Evolutionary conservation across 352 stramenopile genomes (phyloP).

Genomic region (Phytophthora palmivora): DNA sequence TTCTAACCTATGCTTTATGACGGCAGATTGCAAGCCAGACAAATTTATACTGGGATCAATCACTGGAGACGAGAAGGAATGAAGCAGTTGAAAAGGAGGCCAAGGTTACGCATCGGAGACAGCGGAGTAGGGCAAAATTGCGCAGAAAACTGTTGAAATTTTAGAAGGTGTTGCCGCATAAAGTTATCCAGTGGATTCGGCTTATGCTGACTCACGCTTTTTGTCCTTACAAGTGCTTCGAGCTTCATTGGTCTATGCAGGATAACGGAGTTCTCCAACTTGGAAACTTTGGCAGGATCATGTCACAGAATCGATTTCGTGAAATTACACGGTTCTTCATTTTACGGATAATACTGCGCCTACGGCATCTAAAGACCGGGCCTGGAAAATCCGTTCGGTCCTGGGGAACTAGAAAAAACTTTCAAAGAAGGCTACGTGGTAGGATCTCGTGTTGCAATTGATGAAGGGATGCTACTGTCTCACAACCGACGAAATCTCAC

Average conservation of each 20-base stretch:
- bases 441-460: not conserved
- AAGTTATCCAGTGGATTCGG: slow-evolving; percentile 14
- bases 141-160: slow-evolving; percentile 1
- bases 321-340: slow-evolving; percentile 7
- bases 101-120: not conserved
- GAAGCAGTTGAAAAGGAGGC: not conserved
- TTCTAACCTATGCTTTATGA: slow-evolving; percentile 18
- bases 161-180: slow-evolving; percentile 1
- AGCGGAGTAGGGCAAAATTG: not conserved
- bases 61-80: not conserved
- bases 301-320: slow-evolving; percentile 11
- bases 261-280: not conserved
- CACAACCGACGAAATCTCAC: slow-evolving; percentile 11
- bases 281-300: slow-evolving; percentile 9
- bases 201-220: slow-evolving; percentile 10
- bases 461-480: slow-evolving; percentile 13
- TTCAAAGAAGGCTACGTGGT: slow-evolving; percentile 16
- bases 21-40: slow-evolving; percentile 1
- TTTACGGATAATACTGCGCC: slow-evolving; percentile 5
- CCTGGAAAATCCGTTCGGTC: too few relatives aligned
- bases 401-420: slow-evolving; percentile 4
- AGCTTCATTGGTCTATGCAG: not conserved
- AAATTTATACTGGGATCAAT: slow-evolving; percentile 11
- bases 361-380: slow-evolving; percentile 1
- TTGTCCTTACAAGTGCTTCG: not conserved